Conservation (phyloP, 352 stramenopile species). For the Phytophthora pisi region DNA sequence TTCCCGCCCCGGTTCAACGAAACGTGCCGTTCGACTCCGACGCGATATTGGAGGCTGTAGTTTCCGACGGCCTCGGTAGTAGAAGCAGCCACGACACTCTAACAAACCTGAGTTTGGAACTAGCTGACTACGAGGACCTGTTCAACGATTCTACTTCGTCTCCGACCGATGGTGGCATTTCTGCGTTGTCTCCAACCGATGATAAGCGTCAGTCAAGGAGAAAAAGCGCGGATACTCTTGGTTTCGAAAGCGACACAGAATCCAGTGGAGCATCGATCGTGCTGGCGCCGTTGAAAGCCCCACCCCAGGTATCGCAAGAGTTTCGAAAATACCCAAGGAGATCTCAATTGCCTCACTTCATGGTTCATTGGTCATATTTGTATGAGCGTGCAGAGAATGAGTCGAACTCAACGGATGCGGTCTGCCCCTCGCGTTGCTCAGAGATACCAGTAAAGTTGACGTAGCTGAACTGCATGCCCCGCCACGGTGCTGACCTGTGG, state of each 20-base stretch:
- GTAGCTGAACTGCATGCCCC: neutral
- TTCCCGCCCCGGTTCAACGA: neutral
- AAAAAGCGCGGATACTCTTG: neutral
- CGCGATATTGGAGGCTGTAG: slow-evolving; percentile 19
- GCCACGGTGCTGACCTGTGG: neutral
- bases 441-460: slow-evolving; percentile 29
- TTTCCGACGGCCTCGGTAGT: neutral
- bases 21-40: slow-evolving; percentile 26
- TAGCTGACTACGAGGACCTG: slow-evolving; percentile 26
- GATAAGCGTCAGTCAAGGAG: neutral
- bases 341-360: neutral
- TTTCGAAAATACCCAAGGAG: neutral
- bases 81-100: slow-evolving; percentile 1
- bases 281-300: slow-evolving; percentile 19
- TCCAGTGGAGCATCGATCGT: neutral
- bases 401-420: slow-evolving; percentile 1
- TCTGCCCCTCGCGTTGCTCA: slow-evolving; percentile 23
- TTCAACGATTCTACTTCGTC: neutral
- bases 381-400: slow-evolving; percentile 11
- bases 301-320: slow-evolving; percentile 9
- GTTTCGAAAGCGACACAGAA: neutral
- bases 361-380: neutral
- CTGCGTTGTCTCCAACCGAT: neutral
- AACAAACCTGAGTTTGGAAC: slow-evolving; percentile 17
- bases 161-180: neutral